phyloP scores from a whole-genome alignment of 306 rosid species.

The Prosopis cineraria region DNA sequence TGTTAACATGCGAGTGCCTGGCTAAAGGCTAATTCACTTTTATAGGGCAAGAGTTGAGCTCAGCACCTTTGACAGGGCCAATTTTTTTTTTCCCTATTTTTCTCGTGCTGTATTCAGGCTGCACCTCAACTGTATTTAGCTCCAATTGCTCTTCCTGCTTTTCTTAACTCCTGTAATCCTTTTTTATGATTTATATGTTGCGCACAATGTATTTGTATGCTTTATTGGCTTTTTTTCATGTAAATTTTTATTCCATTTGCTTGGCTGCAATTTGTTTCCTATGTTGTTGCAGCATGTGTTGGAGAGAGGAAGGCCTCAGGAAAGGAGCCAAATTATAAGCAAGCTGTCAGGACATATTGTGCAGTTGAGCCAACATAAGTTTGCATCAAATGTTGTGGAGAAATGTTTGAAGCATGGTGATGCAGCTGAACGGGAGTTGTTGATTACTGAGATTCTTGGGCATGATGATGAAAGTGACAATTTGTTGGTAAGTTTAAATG shows the following conservation, averaged over 20 bases:
- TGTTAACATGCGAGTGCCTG: not conserved
- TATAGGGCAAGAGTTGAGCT: no score
- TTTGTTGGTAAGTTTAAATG: slow-evolving; percentile 59
- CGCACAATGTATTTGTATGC: slow-evolving; percentile 1
- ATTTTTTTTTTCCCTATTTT: not conserved
- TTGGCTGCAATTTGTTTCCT: slow-evolving; percentile 20
- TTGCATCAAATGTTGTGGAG: slow-evolving; percentile 90
- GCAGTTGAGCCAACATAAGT: slow-evolving; percentile 65
- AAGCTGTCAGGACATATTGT: slow-evolving; percentile 67
- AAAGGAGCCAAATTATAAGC: slow-evolving; percentile 71
- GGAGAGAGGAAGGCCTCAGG: slow-evolving; percentile 70
- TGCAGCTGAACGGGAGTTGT: slow-evolving; percentile 57
- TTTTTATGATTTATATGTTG: not conserved
- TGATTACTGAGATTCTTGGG: slow-evolving; percentile 80
- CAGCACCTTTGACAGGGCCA: not conserved
- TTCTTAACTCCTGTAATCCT: not conserved
- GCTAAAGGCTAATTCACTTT: not conserved
- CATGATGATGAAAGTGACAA: slow-evolving; percentile 61
- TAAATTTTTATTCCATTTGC: slow-evolving; percentile 13
- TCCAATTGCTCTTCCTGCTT: not conserved
- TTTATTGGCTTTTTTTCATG: not conserved
- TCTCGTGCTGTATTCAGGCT: not conserved
- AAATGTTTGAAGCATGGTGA: slow-evolving; percentile 85
- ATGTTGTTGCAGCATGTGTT: slow-evolving; percentile 68
- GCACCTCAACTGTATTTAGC: not conserved